Evolutionary conservation across 2,329 filamentous ascomycete genomes (phyloP).

Genomic region (Beauveria medogensis): DNA sequence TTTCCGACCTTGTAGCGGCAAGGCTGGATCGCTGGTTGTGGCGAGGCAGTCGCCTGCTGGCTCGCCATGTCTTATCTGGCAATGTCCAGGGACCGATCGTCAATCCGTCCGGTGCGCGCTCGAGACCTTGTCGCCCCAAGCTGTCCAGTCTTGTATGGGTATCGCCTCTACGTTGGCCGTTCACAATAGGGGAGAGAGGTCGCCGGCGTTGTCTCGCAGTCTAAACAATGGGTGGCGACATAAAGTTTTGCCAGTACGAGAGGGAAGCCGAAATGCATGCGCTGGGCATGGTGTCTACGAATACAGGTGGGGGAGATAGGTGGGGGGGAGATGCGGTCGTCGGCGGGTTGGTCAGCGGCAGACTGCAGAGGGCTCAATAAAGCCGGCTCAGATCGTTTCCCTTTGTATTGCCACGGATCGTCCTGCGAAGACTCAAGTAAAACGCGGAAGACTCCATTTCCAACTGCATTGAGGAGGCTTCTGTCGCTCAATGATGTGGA

Average conservation of each 20-base stretch:
- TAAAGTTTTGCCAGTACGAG: background rate
- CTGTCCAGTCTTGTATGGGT: background rate
- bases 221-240: background rate
- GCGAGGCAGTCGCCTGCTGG: slow-evolving; percentile 19
- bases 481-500: background rate
- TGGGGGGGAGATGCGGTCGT: background rate
- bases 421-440: background rate
- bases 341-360: slow-evolving; percentile 4
- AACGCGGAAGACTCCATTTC: background rate
- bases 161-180: background rate
- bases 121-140: background rate
- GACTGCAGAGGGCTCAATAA: background rate
- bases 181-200: background rate
- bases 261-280: background rate
- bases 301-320: background rate
- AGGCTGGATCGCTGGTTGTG: slow-evolving; percentile 68
- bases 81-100: background rate
- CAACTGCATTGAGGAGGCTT: background rate
- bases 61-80: slow-evolving; percentile 16
- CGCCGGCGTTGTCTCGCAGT: background rate
- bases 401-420: background rate
- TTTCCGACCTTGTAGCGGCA: slow-evolving; percentile 99
- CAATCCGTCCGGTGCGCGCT: background rate
- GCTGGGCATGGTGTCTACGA: background rate
- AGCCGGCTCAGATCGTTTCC: background rate